Evolutionary conservation across 331 rosid genomes (phyloP).

Genomic region (Telfairia occidentalis): DNA sequence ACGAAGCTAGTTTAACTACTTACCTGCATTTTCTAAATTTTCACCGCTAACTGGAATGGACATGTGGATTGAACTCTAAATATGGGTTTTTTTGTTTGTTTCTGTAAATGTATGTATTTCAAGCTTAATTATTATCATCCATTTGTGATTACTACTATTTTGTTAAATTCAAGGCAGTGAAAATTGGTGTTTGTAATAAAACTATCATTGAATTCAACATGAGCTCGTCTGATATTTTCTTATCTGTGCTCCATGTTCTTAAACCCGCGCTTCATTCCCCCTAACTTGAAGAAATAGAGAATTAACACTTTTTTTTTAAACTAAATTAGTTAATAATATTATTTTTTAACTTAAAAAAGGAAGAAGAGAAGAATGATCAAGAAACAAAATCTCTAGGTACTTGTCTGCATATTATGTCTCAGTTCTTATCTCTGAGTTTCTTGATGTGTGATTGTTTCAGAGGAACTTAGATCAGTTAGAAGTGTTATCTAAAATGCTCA

Average conservation of each 20-base stretch:
- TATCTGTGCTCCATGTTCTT: not conserved
- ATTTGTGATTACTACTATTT: not conserved
- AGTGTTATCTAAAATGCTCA: slow-evolving; percentile 87
- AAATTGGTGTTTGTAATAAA: not conserved
- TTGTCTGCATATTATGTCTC: not conserved
- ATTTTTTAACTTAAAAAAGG: not conserved
- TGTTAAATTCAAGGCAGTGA: not conserved
- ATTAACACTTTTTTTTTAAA: not conserved
- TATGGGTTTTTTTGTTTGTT: not conserved
- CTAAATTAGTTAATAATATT: too few species aligned
- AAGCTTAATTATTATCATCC: not conserved
- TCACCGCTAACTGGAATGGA: not conserved
- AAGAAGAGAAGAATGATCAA: not conserved
- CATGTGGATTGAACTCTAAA: not conserved
- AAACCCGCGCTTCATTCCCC: not conserved
- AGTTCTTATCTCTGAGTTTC: slow-evolving; percentile 12
- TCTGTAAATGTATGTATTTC: not conserved
- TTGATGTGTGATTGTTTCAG: slow-evolving; percentile 28
- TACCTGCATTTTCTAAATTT: not conserved
- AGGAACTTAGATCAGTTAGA: slow-evolving; percentile 93
- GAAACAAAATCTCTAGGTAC: not conserved
- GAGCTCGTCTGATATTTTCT: not conserved
- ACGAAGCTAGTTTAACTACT: not conserved
- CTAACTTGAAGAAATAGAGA: not conserved
- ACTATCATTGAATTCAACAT: not conserved